phyloP scores from a whole-genome alignment of 1,139 yeast genomes.

The Debaryomycetaceae sp. region DNA sequence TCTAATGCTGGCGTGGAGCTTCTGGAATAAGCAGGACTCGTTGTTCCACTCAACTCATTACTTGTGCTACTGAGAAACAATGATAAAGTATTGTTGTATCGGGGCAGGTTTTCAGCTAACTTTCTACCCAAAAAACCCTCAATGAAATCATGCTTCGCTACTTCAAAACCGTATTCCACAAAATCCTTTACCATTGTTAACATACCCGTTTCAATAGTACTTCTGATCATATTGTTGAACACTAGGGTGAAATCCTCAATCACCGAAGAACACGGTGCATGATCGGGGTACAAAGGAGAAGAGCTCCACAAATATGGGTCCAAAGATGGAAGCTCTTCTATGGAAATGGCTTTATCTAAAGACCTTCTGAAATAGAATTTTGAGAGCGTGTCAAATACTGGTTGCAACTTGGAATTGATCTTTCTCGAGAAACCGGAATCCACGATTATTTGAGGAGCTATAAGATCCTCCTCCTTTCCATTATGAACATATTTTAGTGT shows the following conservation, averaged over 20 bases:
- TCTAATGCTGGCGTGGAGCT: conserved; percentile 38
- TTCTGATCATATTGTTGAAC: conserved; percentile 60
- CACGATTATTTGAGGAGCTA: conserved; percentile 51
- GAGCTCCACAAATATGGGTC: conserved; percentile 24
- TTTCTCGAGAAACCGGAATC: conserved; percentile 64
- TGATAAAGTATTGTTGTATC: conserved; percentile 40
- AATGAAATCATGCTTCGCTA: conserved; percentile 35
- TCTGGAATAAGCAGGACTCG: conserved; percentile 26
- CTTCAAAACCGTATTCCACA: conserved; percentile 29
- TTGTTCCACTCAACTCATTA: conserved; percentile 11
- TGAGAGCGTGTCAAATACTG: conserved; percentile 61
- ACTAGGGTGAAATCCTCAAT: conserved; percentile 82
- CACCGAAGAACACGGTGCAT: conserved; percentile 74
- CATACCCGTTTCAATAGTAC: conserved; percentile 61
- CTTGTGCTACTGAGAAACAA: conserved; percentile 20
- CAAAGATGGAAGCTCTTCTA: conserved; percentile 69
- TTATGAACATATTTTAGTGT: conserved; percentile 53
- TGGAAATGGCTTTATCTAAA: conserved; percentile 73
- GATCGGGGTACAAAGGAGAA: conserved; percentile 34
- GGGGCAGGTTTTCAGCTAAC: conserved; percentile 55
- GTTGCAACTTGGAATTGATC: conserved; percentile 49
- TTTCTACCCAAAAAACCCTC: conserved; percentile 45
- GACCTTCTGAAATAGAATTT: conserved; percentile 73
- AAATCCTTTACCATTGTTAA: conserved; percentile 50
- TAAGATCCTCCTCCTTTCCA: conserved; percentile 15